Conservation (phyloP, 768 basidiomycete genomes). For the Psilocybe cyanescens region DNA sequence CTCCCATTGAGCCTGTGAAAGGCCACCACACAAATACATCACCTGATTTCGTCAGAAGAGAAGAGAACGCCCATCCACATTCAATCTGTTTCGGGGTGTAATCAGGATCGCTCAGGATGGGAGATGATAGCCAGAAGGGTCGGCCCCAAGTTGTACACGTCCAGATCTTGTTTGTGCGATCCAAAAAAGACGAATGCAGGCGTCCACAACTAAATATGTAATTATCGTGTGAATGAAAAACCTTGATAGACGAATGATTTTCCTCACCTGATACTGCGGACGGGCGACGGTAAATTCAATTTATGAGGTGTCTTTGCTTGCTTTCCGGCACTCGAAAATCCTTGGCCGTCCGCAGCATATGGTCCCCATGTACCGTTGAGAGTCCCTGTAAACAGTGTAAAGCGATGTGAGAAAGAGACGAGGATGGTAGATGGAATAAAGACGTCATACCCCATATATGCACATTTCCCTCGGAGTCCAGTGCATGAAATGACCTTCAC, state of each 20-base stretch:
- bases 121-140: constrained; percentile 64
- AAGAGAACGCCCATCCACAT: constrained; percentile 84
- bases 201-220: constrained; percentile 68
- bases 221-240: constrained; percentile 3
- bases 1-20: constrained; percentile 44
- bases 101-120: constrained; percentile 48
- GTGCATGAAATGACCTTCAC: constrained; percentile 82
- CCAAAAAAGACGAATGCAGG: constrained; percentile 69
- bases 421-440: neutral
- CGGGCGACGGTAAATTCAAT: constrained; percentile 59
- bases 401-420: neutral
- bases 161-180: constrained; percentile 65
- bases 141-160: constrained; percentile 80
- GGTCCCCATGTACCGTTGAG: constrained; percentile 47
- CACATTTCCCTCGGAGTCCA: constrained; percentile 74
- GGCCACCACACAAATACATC: constrained; percentile 82
- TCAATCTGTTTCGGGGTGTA: constrained; percentile 61
- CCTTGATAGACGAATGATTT: neutral
- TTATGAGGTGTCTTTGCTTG: constrained; percentile 55
- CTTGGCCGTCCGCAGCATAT: constrained; percentile 47
- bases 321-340: constrained; percentile 60
- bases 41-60: constrained; percentile 71
- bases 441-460: constrained; percentile 76
- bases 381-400: constrained; percentile 47
- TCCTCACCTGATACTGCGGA: constrained; percentile 67